Conservation (phyloP, 73 alveolate species). For the Blepharisma japonicum region DNA sequence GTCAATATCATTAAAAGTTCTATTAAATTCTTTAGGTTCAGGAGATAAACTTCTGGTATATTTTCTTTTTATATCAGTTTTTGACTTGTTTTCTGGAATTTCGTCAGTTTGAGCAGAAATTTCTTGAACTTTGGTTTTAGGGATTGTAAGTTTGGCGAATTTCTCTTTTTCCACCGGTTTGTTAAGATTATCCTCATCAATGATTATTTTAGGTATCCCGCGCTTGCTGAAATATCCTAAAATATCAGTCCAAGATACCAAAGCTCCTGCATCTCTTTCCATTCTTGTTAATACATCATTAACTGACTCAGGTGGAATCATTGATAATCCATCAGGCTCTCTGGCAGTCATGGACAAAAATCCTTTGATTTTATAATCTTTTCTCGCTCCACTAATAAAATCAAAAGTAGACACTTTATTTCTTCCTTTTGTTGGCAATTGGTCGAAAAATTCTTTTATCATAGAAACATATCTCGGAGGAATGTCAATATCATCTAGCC, state of each 20-base stretch:
- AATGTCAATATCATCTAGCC: constrained; percentile 13
- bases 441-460: constrained; percentile 21
- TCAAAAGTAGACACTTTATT: constrained; percentile 22
- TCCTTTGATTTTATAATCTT: background rate
- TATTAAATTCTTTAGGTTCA: constrained; percentile 2
- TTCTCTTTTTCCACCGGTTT: background rate
- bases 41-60: background rate
- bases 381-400: background rate
- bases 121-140: constrained; percentile 1
- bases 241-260: constrained; percentile 55
- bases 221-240: constrained; percentile 57
- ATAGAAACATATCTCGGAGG: background rate
- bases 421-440: background rate
- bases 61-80: constrained; percentile 28
- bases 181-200: constrained; percentile 33
- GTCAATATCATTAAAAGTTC: constrained; percentile 43
- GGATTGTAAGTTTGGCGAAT: constrained; percentile 33
- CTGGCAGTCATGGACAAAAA: constrained; percentile 14
- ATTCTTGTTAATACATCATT: constrained; percentile 55
- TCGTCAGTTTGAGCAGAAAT: constrained; percentile 19
- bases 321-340: constrained; percentile 4
- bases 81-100: background rate
- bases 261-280: constrained; percentile 39
- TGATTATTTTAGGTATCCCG: constrained; percentile 50
- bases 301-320: constrained; percentile 28